A percentile compares a stretch with the other conserved stretches of the same genome.
Conservation (phyloP, 2,329 filamentous ascomycete species). For the Pseudogymnoascus sp. region DNA sequence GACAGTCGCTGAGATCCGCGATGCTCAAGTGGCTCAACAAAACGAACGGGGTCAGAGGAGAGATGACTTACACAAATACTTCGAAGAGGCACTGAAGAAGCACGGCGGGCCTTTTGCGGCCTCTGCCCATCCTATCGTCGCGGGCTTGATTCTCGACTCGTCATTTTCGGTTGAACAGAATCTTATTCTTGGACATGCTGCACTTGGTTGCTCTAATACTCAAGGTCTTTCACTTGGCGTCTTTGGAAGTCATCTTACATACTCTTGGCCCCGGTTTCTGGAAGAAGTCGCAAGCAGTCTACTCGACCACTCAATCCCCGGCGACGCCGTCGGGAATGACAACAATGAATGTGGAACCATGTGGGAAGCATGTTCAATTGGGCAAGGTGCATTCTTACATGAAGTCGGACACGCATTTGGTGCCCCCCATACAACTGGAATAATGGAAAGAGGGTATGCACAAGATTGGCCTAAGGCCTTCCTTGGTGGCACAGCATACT, state of each 20-base stretch:
- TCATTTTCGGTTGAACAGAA: slow-evolving; percentile 53
- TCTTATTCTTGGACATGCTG: slow-evolving; percentile 57
- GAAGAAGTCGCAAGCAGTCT: slow-evolving; percentile 53
- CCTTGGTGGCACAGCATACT: slow-evolving; percentile 28
- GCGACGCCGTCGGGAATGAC: slow-evolving; percentile 34
- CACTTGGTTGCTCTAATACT: slow-evolving; percentile 45
- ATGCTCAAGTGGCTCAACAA: slow-evolving; percentile 57
- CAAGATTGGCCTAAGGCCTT: slow-evolving; percentile 37
- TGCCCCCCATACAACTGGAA: slow-evolving; percentile 57
- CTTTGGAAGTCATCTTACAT: slow-evolving; percentile 62
- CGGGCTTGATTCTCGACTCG: slow-evolving; percentile 60
- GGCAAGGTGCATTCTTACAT: slow-evolving; percentile 63
- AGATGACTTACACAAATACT: slow-evolving; percentile 41
- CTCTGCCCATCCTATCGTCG: slow-evolving; percentile 51
- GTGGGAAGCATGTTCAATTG: slow-evolving; percentile 39
- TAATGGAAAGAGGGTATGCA: slow-evolving; percentile 46
- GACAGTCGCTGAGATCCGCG: slow-evolving; percentile 57
- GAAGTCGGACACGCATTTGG: slow-evolving; percentile 64
- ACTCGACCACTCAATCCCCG: slow-evolving; percentile 31
- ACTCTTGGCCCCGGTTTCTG: slow-evolving; percentile 60
- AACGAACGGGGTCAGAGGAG: slow-evolving; percentile 46
- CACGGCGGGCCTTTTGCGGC: slow-evolving; percentile 29
- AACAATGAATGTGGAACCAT: slow-evolving; percentile 36
- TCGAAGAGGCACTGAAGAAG: slow-evolving; percentile 38
- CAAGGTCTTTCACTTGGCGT: slow-evolving; percentile 56